Evolutionary conservation across 371 early-diverging fungal species (phyloP), one percentile per base, ranked within the genome.

Genomic region (Actinomortierella wolfii): DNA sequence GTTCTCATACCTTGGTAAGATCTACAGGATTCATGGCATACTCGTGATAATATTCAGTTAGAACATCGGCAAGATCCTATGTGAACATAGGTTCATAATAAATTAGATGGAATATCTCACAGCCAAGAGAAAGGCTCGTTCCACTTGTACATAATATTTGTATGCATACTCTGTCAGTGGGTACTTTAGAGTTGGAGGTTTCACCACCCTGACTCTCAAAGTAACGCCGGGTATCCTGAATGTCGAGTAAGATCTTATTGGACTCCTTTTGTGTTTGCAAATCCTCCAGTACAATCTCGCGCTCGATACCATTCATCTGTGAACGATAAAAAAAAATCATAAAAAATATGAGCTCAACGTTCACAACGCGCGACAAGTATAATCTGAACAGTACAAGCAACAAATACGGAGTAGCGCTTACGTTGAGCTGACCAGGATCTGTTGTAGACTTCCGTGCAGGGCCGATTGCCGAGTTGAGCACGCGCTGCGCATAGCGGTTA

Each of bases 401-500:
- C 11, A 39, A 29, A 13, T 47, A 17, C 20, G 6, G 18, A 54
- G 3, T 15, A 3, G 41, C 54, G 47, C 54, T 17, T 59, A 75
- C 76, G 53, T 64, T 57, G 42, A 75, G 40, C 13, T 57, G 25
- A 6, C 60, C 67, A 1, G 57, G 28, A 25, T 50, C 58, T 14
- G 54, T 45, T 5, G 45, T 21, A 2, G 65, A 51, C 29, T 54
- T 68, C 47, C 65, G 68, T 26, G 65, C 61, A 8, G n/a, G 41
- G 20, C 68, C 65, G 3, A 68, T 47, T 2, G 68, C 67, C 40
- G 68, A 75, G 39, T 78, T 71, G 25, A 97, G 76, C 7, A 96
- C 90, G n/a, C 89, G 82, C 64, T 91, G 88, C 3, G 96, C 94
- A 64, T 95, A 95, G 40, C 93, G 88, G 57, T 97, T 97, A 67